Evolutionary conservation across 441 rosid species (phyloP), one percentile per base, ranked within the genome.

Genomic region (Mallotus japonicus): DNA sequence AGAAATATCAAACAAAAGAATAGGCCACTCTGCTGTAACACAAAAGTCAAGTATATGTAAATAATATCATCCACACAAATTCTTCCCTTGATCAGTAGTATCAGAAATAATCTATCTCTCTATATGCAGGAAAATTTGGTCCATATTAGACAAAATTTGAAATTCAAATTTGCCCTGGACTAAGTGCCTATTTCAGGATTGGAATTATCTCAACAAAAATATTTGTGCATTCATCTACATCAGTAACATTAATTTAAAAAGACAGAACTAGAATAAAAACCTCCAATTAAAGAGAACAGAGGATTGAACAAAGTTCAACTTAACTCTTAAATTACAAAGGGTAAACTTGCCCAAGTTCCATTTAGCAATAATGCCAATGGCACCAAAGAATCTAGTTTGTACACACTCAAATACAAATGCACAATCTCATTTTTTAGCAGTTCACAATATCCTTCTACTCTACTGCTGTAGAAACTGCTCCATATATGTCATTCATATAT

Each of bases 1-100:
- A 77, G 44, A 78, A 73, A 20, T 37, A 79, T 75, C 74, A 85
- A 81, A 20, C 67, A 71, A 60, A 70, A 67, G 62, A 61, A 64
- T 6, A 62, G 62, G 42, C 72, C 55, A 67, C 42, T 73, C 58
- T 54, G 73, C 66, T 54, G 61, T 42, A 58, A 56, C 57, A 58
- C 19, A 72, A 14, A 50, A 73, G 68, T 71, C 24, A 42, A 67
- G 68, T 1, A 58, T 44, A 51, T 37, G 67, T 55, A 47, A 59
- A 51, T 22, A 77, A 62, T 64, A 73, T 58, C 17, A 51, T 65
- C 60, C 55, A 73, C 6, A 20, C 16, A 24, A 50, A 22, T 46
- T 16, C 9, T 59, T 59, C 24, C 5, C 20, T 28, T 14, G 28
- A 34, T 28, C 37, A 44, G 14, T 19, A 53, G 3, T 19, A 62